These are phyloP conservation scores for Babesia caballi DNA, from an alignment of 169 alveolate species.

Conservation along the genomic window DNA sequence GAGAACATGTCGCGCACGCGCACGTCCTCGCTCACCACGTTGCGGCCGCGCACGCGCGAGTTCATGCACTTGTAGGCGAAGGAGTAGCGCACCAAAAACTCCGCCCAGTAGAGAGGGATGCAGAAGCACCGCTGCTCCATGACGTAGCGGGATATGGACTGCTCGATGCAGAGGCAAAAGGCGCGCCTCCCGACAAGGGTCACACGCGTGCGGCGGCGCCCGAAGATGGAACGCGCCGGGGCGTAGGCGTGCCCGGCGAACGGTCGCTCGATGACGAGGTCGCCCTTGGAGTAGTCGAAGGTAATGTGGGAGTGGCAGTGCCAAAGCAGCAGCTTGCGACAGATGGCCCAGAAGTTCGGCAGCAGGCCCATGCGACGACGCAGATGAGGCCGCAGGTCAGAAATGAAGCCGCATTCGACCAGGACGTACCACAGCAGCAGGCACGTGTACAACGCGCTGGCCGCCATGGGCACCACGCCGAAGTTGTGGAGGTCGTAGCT, in stretches of 20 bases:
- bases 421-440: slow-evolving; percentile 45
- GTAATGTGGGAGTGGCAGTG: slow-evolving; percentile 51
- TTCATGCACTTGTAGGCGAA: slow-evolving; percentile 17
- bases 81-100: slow-evolving; percentile 40
- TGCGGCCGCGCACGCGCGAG: neutral
- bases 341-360: neutral
- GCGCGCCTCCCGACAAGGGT: slow-evolving; percentile 29
- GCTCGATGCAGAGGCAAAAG: slow-evolving; percentile 30
- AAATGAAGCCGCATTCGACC: slow-evolving; percentile 39
- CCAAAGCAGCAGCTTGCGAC: slow-evolving; percentile 29
- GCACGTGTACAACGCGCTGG: slow-evolving; percentile 5
- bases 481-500: slow-evolving; percentile 54
- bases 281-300: slow-evolving; percentile 9
- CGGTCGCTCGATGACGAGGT: slow-evolving; percentile 41
- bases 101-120: slow-evolving; percentile 54
- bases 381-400: slow-evolving; percentile 18
- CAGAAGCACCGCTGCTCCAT: slow-evolving; percentile 24
- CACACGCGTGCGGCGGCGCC: neutral
- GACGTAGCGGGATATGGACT: slow-evolving; percentile 42
- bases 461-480: slow-evolving; percentile 22
- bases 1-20: neutral
- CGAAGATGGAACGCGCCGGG: neutral
- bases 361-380: neutral
- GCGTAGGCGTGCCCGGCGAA: slow-evolving; percentile 6
- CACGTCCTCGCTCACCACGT: neutral